Evolutionary conservation across 441 rosid species (phyloP).

Genomic region (Monsonia emarginata): DNA sequence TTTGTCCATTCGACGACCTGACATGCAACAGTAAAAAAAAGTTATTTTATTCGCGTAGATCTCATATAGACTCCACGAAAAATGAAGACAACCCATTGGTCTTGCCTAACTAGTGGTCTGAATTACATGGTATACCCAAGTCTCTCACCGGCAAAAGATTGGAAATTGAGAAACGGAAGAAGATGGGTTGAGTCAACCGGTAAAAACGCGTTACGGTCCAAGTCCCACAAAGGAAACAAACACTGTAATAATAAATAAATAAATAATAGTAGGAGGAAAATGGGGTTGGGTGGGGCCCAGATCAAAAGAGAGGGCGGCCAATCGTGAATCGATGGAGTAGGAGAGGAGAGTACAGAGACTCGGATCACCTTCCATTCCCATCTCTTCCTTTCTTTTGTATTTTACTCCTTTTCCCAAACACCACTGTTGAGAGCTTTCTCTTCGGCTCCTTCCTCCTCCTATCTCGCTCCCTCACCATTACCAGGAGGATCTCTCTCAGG

Average conservation of each 20-base stretch:
- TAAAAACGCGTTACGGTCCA: neutral
- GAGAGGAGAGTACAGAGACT: neutral
- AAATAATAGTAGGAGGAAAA: neutral
- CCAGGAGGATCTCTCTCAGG: conserved; percentile 5
- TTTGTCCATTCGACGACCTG: too few relatives aligned
- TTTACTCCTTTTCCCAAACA: neutral
- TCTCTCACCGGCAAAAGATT: too few relatives aligned
- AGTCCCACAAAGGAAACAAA: neutral
- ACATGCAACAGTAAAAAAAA: too few relatives aligned
- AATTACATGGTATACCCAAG: too few relatives aligned
- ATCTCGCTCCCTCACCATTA: neutral
- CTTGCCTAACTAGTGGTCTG: too few relatives aligned
- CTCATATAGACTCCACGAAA: too few relatives aligned
- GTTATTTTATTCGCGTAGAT: too few relatives aligned
- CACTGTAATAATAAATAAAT: too few relatives aligned
- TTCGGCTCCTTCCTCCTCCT: neutral
- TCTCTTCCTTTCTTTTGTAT: neutral
- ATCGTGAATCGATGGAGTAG: neutral
- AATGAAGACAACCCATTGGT: too few relatives aligned
- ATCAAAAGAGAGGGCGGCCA: neutral
- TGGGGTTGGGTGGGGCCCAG: neutral
- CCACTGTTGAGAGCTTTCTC: conserved; percentile 1
- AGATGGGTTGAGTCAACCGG: conserved; percentile 3
- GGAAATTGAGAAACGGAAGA: too few relatives aligned
- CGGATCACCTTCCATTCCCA: neutral